A percentile compares a stretch with the other conserved stretches of the same genome.
These are phyloP conservation scores for Plantago major DNA, from an alignment of 257 asterid species.

Conservation along the genomic window DNA sequence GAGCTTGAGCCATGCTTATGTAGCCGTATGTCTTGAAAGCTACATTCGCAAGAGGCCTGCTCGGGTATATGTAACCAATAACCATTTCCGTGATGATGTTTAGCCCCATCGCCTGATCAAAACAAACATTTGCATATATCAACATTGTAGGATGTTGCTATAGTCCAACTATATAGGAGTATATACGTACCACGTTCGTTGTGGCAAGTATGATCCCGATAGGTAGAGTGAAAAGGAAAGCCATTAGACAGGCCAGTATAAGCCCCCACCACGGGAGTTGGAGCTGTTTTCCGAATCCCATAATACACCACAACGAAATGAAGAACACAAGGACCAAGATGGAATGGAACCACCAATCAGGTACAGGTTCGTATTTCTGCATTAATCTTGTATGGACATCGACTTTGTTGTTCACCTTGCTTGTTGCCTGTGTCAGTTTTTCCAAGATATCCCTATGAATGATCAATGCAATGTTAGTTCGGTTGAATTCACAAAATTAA, in stretches of 20 bases:
- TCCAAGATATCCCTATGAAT: conserved; percentile 31
- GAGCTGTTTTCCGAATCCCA: conserved; percentile 52
- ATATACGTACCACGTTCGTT: conserved; percentile 52
- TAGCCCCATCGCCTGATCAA: no score
- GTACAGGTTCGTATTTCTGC: conserved; percentile 52
- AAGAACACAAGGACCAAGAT: conserved; percentile 35
- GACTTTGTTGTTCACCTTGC: conserved; percentile 18
- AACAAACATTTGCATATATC: no score
- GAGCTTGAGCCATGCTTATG: no score
- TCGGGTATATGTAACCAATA: no score
- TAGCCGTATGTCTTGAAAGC: no score
- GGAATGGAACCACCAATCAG: conserved; percentile 65
- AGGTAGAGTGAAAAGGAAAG: conserved; percentile 60
- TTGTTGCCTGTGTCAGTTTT: conserved; percentile 30
- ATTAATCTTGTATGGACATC: conserved; percentile 71
- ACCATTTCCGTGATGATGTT: no score
- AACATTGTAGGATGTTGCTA: no score
- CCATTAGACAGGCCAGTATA: conserved; percentile 34
- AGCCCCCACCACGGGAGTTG: conserved; percentile 93
- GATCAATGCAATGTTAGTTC: no score
- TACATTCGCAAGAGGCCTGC: no score
- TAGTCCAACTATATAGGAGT: background rate
- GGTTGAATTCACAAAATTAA: no score
- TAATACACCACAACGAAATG: conserved; percentile 47
- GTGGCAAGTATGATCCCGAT: conserved; percentile 72